A percentile compares a stretch with the other conserved stretches of the same genome.
Conservation (phyloP, 495 filamentous ascomycete genomes). For the Tuber umbilicatum region DNA sequence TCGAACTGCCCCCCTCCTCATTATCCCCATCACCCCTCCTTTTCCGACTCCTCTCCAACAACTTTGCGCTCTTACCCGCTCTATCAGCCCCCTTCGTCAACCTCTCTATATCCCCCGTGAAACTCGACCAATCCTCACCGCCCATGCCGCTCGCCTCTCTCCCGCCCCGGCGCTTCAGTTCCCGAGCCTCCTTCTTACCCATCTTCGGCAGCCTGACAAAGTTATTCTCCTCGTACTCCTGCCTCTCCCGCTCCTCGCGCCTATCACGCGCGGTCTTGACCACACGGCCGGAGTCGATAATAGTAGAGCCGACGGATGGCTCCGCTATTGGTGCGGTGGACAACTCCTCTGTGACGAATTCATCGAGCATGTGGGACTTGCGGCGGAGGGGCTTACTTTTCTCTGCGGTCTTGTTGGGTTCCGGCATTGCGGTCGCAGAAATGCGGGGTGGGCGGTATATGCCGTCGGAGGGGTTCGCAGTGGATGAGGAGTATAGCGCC, state of each 20-base stretch:
- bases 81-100: slow-evolving; percentile 58
- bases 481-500: slow-evolving; percentile 10
- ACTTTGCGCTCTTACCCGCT: slow-evolving; percentile 39
- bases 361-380: slow-evolving; percentile 73
- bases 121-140: slow-evolving; percentile 75
- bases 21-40: slow-evolving; percentile 42
- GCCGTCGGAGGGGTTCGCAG: slow-evolving; percentile 43
- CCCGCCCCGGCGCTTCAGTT: slow-evolving; percentile 48
- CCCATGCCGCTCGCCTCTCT: slow-evolving; percentile 57
- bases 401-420: slow-evolving; percentile 47
- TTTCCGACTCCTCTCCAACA: slow-evolving; percentile 74
- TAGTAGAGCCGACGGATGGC: slow-evolving; percentile 78
- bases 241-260: slow-evolving; percentile 62
- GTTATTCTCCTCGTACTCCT: slow-evolving; percentile 78
- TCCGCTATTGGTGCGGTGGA: slow-evolving; percentile 68
- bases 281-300: slow-evolving; percentile 62
- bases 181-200: slow-evolving; percentile 66
- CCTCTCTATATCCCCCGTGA: slow-evolving; percentile 69
- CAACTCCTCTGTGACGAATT: slow-evolving; percentile 75
- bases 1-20: slow-evolving; percentile 14
- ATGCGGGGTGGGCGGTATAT: slow-evolving; percentile 83
- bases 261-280: slow-evolving; percentile 64
- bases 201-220: slow-evolving; percentile 74
- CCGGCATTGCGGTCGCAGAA: slow-evolving; percentile 63
- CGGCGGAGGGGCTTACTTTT: slow-evolving; percentile 48